A percentile compares a stretch with the other conserved stretches of the same genome.
phyloP scores from a whole-genome alignment of 495 filamentous ascomycete genomes.

The Penicillium soppii region DNA sequence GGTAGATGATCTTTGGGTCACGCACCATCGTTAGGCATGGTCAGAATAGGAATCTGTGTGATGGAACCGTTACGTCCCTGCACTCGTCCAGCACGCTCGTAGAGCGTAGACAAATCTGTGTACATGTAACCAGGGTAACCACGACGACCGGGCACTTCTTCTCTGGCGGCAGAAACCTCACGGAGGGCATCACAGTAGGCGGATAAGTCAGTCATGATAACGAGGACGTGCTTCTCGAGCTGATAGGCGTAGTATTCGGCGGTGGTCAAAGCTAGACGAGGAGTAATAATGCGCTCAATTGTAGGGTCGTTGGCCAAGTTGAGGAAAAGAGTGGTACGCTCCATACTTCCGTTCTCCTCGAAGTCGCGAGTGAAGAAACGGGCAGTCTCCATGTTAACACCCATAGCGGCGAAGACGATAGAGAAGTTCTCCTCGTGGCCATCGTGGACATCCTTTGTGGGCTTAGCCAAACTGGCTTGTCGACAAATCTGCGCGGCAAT shows the following conservation, averaged over 20 bases:
- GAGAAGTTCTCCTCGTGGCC: conserved; percentile 99
- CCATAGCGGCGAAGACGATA: conserved; percentile 99
- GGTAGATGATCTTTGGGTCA: not conserved
- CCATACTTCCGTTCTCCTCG: conserved; percentile 98
- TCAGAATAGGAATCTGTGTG: conserved; percentile 97
- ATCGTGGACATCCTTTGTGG: conserved; percentile 94
- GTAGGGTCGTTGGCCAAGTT: conserved; percentile 99
- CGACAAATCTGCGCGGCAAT: conserved; percentile 97
- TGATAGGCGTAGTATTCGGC: conserved; percentile 99
- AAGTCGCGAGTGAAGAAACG: conserved; percentile 99
- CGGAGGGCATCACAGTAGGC: conserved; percentile 98
- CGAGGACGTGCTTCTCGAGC: conserved; percentile 98
- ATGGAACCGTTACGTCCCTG: conserved; percentile 97
- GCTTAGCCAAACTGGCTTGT: conserved; percentile 87
- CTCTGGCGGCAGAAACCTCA: conserved; percentile 94
- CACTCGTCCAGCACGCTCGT: conserved; percentile 98
- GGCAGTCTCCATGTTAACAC: conserved; percentile 99
- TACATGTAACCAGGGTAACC: conserved; percentile 99
- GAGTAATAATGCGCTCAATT: conserved; percentile 99
- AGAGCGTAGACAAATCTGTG: conserved; percentile 99
- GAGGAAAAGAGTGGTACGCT: conserved; percentile 94
- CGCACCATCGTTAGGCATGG: conserved; percentile 96
- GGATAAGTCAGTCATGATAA: conserved; percentile 97
- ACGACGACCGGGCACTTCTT: conserved; percentile 99
- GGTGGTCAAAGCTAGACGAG: conserved; percentile 95